Evolutionary conservation across 139 green algal species (phyloP).

Genomic region (Edaphochlamys debaryana): DNA sequence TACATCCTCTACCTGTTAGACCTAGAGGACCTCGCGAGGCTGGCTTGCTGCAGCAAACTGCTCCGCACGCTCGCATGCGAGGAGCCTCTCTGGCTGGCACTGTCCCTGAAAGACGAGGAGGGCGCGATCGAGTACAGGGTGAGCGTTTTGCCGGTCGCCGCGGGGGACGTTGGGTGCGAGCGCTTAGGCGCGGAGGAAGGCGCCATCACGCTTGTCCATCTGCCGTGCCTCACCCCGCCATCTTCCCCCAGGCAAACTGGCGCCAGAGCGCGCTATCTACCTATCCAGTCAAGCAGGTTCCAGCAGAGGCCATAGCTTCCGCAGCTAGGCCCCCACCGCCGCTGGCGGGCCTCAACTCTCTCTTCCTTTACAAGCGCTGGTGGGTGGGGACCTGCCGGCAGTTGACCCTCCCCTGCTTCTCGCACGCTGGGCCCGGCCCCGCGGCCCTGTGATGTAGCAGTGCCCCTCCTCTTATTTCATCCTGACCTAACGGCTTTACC

Average conservation of each 20-base stretch:
- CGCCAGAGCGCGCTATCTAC: constrained; percentile 31
- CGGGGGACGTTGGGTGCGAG: too few species aligned
- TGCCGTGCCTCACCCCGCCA: too few species aligned
- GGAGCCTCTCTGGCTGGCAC: constrained; percentile 34
- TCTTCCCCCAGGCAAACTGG: constrained; percentile 50
- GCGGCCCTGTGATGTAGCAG: too few species aligned
- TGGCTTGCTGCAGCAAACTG: neutral
- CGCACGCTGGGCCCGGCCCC: too few species aligned
- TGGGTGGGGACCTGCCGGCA: too few species aligned
- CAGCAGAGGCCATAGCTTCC: neutral
- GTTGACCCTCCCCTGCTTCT: neutral
- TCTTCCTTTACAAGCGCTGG: constrained; percentile 55
- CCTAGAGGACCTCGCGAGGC: constrained; percentile 7
- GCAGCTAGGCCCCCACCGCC: constrained; percentile 21
- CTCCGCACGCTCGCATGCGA: constrained; percentile 16
- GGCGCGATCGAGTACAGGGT: constrained; percentile 26
- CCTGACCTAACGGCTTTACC: too few species aligned
- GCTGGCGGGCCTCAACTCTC: constrained; percentile 19
- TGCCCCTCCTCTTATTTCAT: too few species aligned
- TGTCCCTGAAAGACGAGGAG: constrained; percentile 11
- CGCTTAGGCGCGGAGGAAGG: too few species aligned
- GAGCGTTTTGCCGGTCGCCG: too few species aligned
- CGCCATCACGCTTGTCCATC: too few species aligned
- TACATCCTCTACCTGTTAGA: constrained; percentile 25
- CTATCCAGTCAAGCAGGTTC: neutral